phyloP scores from a whole-genome alignment of 176 grass and related monocot species.

The Cenchrus fungigraminus region DNA sequence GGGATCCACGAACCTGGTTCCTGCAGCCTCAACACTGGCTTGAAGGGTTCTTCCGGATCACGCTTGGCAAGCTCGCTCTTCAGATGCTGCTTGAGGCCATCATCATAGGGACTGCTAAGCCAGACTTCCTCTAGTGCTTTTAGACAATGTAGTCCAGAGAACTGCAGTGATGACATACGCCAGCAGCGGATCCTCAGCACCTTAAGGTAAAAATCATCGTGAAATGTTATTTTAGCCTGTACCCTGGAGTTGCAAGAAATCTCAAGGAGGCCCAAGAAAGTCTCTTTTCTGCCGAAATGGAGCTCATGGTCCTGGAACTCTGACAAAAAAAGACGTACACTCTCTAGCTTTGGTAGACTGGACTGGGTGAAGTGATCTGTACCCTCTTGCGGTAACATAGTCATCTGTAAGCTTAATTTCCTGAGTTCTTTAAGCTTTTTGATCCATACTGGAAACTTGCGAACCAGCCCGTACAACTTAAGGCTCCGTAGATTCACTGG shows the following conservation, averaged over 20 bases:
- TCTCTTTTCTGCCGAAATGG: not conserved
- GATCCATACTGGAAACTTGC: not conserved
- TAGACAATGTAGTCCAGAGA: not conserved
- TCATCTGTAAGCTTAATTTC: not conserved
- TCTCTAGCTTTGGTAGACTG: not conserved
- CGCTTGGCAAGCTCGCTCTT: not conserved
- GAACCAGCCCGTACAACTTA: not conserved
- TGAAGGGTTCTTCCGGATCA: no score
- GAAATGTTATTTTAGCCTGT: no score
- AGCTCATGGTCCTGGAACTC: not conserved
- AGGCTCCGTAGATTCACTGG: not conserved
- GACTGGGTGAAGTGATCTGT: fast-evolving
- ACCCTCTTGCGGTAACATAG: not conserved
- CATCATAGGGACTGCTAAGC: not conserved
- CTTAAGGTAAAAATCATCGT: fast-evolving
- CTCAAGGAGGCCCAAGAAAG: not conserved
- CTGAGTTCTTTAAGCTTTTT: not conserved
- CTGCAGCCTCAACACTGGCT: not conserved
- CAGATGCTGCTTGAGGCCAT: not conserved
- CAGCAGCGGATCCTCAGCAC: no score
- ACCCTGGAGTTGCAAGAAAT: not conserved
- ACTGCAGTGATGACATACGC: no score
- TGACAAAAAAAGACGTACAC: not conserved
- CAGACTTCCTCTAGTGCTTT: not conserved
- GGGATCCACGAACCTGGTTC: no score